phyloP scores from a whole-genome alignment of 1,139 yeast genomes.

The Pichia sp. region DNA sequence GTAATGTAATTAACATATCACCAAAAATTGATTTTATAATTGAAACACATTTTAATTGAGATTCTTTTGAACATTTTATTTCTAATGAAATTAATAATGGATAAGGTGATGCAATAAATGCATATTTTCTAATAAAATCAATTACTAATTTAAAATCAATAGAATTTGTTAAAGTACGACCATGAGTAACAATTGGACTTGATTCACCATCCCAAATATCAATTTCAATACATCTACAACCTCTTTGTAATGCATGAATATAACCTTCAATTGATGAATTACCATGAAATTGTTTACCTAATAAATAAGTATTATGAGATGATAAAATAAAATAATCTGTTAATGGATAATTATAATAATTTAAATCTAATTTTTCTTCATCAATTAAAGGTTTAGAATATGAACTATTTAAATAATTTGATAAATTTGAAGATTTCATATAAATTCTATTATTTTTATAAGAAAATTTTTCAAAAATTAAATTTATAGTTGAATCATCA shows the following conservation, averaged over 20 bases:
- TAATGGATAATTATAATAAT: slow-evolving; percentile 52
- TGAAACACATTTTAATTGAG: slow-evolving; percentile 54
- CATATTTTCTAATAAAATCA: slow-evolving; percentile 69
- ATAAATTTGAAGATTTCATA: slow-evolving; percentile 29
- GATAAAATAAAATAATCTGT: slow-evolving; percentile 86
- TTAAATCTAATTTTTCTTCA: slow-evolving; percentile 33
- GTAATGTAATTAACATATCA: slow-evolving; percentile 45
- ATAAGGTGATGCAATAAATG: slow-evolving; percentile 74
- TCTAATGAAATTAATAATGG: slow-evolving; percentile 90
- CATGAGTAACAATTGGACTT: slow-evolving; percentile 86
- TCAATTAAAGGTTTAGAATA: slow-evolving; percentile 34
- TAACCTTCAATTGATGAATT: slow-evolving; percentile 87
- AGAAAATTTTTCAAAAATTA: slow-evolving; percentile 43
- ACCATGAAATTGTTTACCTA: slow-evolving; percentile 91
- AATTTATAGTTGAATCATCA: slow-evolving; percentile 25
- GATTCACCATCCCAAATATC: slow-evolving; percentile 87
- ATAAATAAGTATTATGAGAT: slow-evolving; percentile 87
- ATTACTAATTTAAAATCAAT: slow-evolving; percentile 67
- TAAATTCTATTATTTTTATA: slow-evolving; percentile 7
- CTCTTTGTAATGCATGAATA: slow-evolving; percentile 80
- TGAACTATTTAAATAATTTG: slow-evolving; percentile 46
- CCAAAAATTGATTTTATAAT: slow-evolving; percentile 54
- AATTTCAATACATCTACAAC: slow-evolving; percentile 88
- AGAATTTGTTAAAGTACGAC: slow-evolving; percentile 71
- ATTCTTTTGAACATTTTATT: slow-evolving; percentile 62